Base-by-base conservation (phyloP, 768 basidiomycete species). In the Tulasnella calospora region DNA sequence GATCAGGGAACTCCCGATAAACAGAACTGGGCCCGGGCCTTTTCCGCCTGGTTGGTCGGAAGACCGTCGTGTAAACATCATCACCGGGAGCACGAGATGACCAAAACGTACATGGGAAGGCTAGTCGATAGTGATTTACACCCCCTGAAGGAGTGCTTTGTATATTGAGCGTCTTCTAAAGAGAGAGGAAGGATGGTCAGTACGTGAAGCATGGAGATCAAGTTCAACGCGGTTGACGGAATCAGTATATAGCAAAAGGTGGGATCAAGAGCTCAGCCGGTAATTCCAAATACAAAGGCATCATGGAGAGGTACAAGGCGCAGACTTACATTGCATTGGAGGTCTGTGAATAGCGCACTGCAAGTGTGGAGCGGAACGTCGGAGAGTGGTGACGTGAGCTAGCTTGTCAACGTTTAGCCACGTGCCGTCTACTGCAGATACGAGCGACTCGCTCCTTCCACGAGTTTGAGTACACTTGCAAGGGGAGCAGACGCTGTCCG, bases 51-150 rank as follows among this genome's bases (percentile, higher is more conserved):
- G 23, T n/a, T 27, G 57, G 57, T 61, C 30, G 57, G 57, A 61
- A 61, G 57, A 61, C 57, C 57, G 57, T 61, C 57, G 57, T 61
- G 57, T 61, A 61, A 61, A 61, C n/a, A 61, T 61, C 57, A 61
- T 61, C 12, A 61, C 40, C 40, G 30, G 57, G 12, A 61, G 30
- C 7, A 5, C 2, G 30, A 9, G n/a, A 47, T n/a, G 57, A 9
- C 40, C 40, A 40, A 40, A 40, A 61, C 57, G 23, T 61, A 61
- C 57, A 1, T 30, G 21, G 17, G 46, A 21, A 47, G 46, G 46
- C 17, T 21, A 47, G 46, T 47, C 17, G 21, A 17, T 1, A 7
- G 46, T 47, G 15, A 5, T 12, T 47, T 12, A 19, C 46, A 47
- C 19, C 15, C 46, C 19, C 8, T 47, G 15, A 7, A 13, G 15